These are phyloP conservation scores for Fusarium verrucosum DNA, from an alignment of 2,329 filamentous ascomycete species.

Conservation along the genomic window DNA sequence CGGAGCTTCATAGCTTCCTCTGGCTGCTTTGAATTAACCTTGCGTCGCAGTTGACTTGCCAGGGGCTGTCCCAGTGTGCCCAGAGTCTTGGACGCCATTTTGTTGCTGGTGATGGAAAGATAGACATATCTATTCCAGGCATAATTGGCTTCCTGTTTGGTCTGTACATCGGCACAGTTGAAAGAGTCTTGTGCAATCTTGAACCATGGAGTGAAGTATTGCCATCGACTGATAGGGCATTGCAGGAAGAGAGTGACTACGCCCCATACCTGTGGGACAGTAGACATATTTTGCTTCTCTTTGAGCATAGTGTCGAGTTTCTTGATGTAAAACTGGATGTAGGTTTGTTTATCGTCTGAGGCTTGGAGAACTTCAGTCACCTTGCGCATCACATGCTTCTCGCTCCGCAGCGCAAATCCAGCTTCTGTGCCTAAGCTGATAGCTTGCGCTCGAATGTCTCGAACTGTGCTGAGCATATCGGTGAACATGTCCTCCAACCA, in stretches of 20 bases:
- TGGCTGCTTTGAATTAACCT: constrained; percentile 64
- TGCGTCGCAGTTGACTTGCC: constrained; percentile 72
- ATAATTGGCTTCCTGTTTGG: constrained; percentile 79
- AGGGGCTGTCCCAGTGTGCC: constrained; percentile 71
- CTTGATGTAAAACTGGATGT: constrained; percentile 74
- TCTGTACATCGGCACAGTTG: constrained; percentile 76
- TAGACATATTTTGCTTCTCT: constrained; percentile 58
- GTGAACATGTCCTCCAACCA: constrained; percentile 87
- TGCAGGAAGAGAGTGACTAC: constrained; percentile 81
- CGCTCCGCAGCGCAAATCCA: constrained; percentile 73
- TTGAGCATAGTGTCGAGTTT: constrained; percentile 75
- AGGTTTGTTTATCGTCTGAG: constrained; percentile 62
- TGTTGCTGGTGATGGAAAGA: constrained; percentile 71
- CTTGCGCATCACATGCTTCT: constrained; percentile 72
- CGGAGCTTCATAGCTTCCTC: constrained; percentile 62
- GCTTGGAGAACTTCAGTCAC: constrained; percentile 71
- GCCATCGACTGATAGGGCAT: constrained; percentile 73
- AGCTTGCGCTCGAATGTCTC: constrained; percentile 78
- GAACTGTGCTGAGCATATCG: constrained; percentile 80
- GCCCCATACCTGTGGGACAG: constrained; percentile 90
- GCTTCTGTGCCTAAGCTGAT: constrained; percentile 78
- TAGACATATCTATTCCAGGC: constrained; percentile 90
- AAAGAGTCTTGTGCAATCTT: constrained; percentile 83
- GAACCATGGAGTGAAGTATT: constrained; percentile 78
- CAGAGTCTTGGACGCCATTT: constrained; percentile 55